Evolutionary conservation across 176 grass and related monocot genomes (phyloP).

Genomic region (Bolboschoenus planiculmis): DNA sequence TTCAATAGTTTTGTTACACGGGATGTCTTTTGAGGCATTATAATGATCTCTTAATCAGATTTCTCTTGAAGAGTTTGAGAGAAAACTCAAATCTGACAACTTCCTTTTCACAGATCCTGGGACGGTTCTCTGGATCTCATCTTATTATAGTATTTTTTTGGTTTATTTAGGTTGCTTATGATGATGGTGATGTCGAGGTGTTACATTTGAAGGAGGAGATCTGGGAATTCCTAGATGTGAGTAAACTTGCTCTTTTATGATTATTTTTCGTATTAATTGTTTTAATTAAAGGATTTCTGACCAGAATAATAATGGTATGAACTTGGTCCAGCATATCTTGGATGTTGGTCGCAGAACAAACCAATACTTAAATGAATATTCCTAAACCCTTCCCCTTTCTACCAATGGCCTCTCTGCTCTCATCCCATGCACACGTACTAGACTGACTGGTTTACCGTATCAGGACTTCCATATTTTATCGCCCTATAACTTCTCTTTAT

Average conservation of each 20-base stretch:
- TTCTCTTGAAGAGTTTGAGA: neutral
- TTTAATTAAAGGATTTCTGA: neutral
- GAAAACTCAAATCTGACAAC: neutral
- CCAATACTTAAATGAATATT: neutral
- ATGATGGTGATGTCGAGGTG: slow-evolving; percentile 70
- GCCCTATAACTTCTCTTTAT: neutral
- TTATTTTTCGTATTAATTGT: neutral
- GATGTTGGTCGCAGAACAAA: neutral
- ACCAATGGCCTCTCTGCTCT: neutral
- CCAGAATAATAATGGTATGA: neutral
- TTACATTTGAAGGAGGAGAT: slow-evolving; percentile 45
- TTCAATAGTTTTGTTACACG: neutral
- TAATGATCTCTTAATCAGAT: neutral
- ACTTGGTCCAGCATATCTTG: neutral
- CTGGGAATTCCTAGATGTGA: slow-evolving; percentile 47
- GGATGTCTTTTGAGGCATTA: neutral
- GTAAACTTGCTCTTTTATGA: neutral
- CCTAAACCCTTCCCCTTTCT: neutral
- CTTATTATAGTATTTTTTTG: slow-evolving; percentile 15
- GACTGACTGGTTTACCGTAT: neutral
- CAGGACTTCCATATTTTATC: neutral
- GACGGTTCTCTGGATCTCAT: neutral
- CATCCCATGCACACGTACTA: too few species aligned
- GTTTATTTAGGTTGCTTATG: slow-evolving; percentile 54
- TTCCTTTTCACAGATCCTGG: neutral